Evolutionary conservation across 2,329 filamentous ascomycete species (phyloP), one percentile per base, ranked within the genome.

Genomic region (Lasiodiplodia hormozganensis): DNA sequence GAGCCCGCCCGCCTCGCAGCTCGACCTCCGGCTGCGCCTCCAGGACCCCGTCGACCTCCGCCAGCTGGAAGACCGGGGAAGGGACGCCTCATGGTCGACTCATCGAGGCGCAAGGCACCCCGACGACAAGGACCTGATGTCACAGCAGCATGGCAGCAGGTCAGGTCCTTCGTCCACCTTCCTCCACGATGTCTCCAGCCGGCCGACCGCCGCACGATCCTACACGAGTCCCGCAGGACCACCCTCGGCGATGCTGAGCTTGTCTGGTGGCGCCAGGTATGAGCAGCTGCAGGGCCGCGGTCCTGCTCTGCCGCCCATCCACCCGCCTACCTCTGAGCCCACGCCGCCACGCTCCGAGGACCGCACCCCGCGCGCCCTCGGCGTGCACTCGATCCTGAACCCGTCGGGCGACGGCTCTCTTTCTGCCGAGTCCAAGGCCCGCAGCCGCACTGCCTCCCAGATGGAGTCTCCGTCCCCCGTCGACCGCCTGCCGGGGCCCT

Each of bases 331-430:
- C 43, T 57, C 57, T 38, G 67, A 65, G 38, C 60, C 60, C 16
- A 58, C 67, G 28, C 60, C 70, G 52, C 69, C 76, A 4, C 74
- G 69, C n/a, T 70, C 74, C 0, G 74, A 75, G 34, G 72, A 73
- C 54, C 73, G 77, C 69, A 66, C 73, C 52, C 76, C 74, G 40
- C 76, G 81, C 65, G 76, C 80, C 3, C 74, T 81, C 14, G 82
- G 81, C 11, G 76, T 85, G 28, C 80, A 81, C 23, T 82, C 82
- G 1, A 83, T 85, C 21, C 73, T 85, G 54, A 85, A 85, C 67
- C 82, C 82, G 12, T 56, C 73, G 3, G 76, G 79, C 66, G 72
- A 74, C 16, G 80, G 82, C 21, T 38, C 12, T 11, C 2, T 6
- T 14, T 72, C 77, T 10, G 64, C 74, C 2, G 74, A 76, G 47